Evolutionary conservation across 306 rosid species (phyloP), one percentile per base, ranked within the genome.

Genomic region (Biancaea sappan): DNA sequence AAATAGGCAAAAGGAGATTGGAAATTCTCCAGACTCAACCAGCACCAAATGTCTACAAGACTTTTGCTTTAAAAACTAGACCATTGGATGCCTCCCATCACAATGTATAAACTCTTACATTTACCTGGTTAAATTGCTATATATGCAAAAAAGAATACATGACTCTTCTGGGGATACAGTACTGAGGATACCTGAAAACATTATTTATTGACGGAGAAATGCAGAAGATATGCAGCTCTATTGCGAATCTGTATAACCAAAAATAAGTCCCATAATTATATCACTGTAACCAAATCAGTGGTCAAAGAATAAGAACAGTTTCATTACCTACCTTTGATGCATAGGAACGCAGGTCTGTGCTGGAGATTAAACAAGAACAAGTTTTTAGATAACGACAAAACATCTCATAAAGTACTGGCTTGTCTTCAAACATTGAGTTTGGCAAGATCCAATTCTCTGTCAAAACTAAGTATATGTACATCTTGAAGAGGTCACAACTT

Each of bases 381-480:
- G 86, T 80, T 83, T 82, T 67, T 41, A 91, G 86, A 72, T 50
- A 92, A 19, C 68, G 81, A 34, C 85, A 74, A 87, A 90, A 90
- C 96, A 86, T 85, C 77, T 88, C 93, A 56, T 77, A 64, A 44
- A 84, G 73, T 16, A 70, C 85, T 32, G 75, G 85, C 74, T 86
- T 83, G 83, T 69, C 80, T 47, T 76, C 86, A 34, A 68, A 16
- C 31, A 66, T 72, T 72, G 79, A 80, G 77, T 52, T 61, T 75
- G 81, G 79, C 82, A 83, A 80, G 48, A 88, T 87, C 97, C 98
- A 94, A 75, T 91, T 90, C 80, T 92, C 96, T 11, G 88, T 38
- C 85, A 94, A 79, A 59, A 88, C 88, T 64, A 94, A 76, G 84
- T 90, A 87, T 51, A 90, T 83, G 81, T 88, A 91, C 79, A 88